A percentile compares a stretch with the other conserved stretches of the same genome.
Evolutionary conservation across 257 asterid genomes (phyloP).

Genomic region (Knoxia roxburghii): DNA sequence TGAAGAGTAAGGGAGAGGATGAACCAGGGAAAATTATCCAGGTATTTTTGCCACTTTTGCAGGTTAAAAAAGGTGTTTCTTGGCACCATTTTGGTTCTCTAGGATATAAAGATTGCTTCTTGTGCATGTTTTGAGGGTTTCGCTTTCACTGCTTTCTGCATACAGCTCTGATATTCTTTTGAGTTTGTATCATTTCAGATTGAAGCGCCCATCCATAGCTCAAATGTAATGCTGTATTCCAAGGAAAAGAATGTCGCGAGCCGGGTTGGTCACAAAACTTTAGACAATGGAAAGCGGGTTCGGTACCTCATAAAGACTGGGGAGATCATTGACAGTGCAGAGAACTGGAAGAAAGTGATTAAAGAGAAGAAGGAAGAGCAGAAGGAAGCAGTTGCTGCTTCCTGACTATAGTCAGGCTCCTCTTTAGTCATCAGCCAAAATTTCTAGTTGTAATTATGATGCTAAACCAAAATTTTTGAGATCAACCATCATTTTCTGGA

Average conservation of each 20-base stretch:
- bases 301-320: slow-evolving; percentile 91
- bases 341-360: slow-evolving; percentile 66
- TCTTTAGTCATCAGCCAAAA: neutral
- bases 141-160: neutral
- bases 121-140: too few relatives aligned
- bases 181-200: slow-evolving; percentile 41
- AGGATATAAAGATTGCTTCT: slow-evolving; percentile 1
- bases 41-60: slow-evolving; percentile 35
- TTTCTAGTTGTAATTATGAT: too few relatives aligned
- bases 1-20: slow-evolving; percentile 72
- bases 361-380: slow-evolving; percentile 49
- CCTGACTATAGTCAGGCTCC: slow-evolving; percentile 8
- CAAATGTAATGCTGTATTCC: slow-evolving; percentile 97
- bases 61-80: neutral
- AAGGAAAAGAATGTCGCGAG: slow-evolving; percentile 71
- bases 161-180: neutral
- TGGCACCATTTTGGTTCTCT: neutral
- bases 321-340: slow-evolving; percentile 82
- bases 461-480: too few relatives aligned
- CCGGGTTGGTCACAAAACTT: slow-evolving; percentile 83
- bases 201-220: slow-evolving; percentile 95
- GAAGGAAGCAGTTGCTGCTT: slow-evolving; percentile 46
- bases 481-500: neutral
- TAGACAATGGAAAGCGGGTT: slow-evolving; percentile 80
- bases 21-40: slow-evolving; percentile 85